A percentile compares a stretch with the other conserved stretches of the same genome.
Evolutionary conservation across 768 basidiomycete genomes (phyloP).

Genomic region (Naganishia vaughanmartiniae): DNA sequence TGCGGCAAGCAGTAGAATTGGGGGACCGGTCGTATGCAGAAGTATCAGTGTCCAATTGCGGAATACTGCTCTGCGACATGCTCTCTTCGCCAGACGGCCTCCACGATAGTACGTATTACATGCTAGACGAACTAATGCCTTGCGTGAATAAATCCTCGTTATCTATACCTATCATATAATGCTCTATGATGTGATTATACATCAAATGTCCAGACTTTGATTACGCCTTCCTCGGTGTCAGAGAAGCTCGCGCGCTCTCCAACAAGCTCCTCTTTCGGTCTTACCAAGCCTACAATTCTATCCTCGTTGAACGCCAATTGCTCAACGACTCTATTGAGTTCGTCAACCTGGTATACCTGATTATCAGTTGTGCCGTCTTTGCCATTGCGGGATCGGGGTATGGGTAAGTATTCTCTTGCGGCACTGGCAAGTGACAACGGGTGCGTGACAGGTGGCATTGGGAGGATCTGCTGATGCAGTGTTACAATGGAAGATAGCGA

Average conservation of each 20-base stretch:
- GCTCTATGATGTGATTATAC: background rate
- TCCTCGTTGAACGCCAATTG: constrained; percentile 49
- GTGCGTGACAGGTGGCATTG: constrained; percentile 38
- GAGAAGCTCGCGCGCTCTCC: background rate
- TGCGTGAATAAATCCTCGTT: no score
- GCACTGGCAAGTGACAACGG: constrained; percentile 48
- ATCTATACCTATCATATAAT: no score
- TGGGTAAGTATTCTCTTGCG: constrained; percentile 42
- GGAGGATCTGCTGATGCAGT: constrained; percentile 20
- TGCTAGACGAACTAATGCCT: no score
- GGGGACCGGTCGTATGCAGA: no score
- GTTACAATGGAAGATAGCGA: constrained; percentile 18
- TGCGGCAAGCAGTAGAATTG: no score
- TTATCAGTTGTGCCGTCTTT: background rate
- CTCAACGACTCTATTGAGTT: constrained; percentile 3
- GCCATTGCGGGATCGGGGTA: constrained; percentile 25
- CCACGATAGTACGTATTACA: no score
- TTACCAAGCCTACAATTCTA: constrained; percentile 49
- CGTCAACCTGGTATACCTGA: constrained; percentile 33
- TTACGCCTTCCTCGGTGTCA: constrained; percentile 1
- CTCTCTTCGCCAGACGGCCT: no score
- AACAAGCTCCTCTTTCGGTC: background rate
- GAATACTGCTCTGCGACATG: no score
- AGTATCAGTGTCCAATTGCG: no score
- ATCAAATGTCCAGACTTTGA: constrained; percentile 31